Base-by-base conservation (phyloP, 331 rosid genomes). In the Pyrus hybrid region DNA sequence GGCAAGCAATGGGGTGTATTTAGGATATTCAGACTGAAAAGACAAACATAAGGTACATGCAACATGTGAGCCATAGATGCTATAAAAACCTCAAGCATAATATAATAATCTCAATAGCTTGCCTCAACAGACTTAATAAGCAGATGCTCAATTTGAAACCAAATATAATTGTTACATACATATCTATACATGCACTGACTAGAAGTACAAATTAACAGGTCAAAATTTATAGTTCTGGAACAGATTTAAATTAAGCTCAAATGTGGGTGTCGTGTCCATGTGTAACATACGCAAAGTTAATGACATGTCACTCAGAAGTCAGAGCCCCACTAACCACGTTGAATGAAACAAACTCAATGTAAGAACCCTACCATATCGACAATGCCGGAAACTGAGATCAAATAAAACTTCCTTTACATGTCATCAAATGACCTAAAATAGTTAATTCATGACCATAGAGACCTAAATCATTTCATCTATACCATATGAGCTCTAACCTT, bases 21-120 rank as follows among this genome's bases (percentile, higher is more conserved):
- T 79, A 76, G 98, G 92, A 79, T 93, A 93, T 83, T 93, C 98
- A 20, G 81, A 85, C 97, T 93, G 93, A 83, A 86, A 83, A 56
- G 62, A 68, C 53, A 70, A 80, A 70, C 29, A 81, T 14, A 37
- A 5, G 71, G 32, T 35, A 45, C 45, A 61, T 16, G 14, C 3
- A 8, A 57, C 7, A 18, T 29, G 54, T 8, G 30, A 45, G 45
- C 49, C 22, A 12, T 71, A 26, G 62, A 64, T 72, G 47, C 65
- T 20, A 61, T 16, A 43, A 8, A 23, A 75, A 26, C 76, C 37
- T 56, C 17, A 62, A 14, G 29, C 21, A 32, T 25, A 64, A 41
- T 8, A 77, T 14, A n/a, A 16, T 14, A 76, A 60, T 57, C 26
- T 7, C 33, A 18, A 54, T 17, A 32, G 32, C 81, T 53, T 62